Conservation (phyloP, 768 basidiomycete genomes). For the Dendrothele bispora region DNA sequence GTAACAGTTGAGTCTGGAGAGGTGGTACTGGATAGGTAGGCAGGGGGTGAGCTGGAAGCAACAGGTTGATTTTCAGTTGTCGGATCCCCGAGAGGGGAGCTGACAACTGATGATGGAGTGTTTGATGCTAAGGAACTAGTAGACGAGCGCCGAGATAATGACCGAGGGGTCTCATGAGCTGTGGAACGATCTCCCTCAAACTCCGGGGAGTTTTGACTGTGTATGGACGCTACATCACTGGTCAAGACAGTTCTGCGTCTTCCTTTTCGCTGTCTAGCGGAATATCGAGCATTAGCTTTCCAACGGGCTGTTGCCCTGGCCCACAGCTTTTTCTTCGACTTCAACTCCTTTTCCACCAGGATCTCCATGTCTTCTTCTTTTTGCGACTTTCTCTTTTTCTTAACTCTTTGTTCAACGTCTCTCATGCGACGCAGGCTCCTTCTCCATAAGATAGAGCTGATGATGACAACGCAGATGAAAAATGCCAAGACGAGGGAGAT, state of each 20-base stretch:
- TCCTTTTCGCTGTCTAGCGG: conserved; percentile 59
- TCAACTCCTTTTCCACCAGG: conserved; percentile 44
- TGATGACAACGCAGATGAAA: conserved; percentile 59
- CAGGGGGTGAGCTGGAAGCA: neutral
- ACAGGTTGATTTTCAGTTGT: too few species aligned
- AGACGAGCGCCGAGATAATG: neutral
- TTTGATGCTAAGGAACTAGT: too few species aligned
- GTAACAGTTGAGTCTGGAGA: too few species aligned
- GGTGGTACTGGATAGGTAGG: neutral
- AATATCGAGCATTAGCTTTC: conserved; percentile 60
- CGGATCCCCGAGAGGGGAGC: too few species aligned
- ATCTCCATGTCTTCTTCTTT: conserved; percentile 26
- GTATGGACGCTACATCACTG: neutral
- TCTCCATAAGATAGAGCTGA: conserved; percentile 62
- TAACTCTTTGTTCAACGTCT: conserved; percentile 55
- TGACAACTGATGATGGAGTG: too few species aligned
- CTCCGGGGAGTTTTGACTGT: neutral
- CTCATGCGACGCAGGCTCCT: conserved; percentile 35
- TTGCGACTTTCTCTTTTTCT: conserved; percentile 22
- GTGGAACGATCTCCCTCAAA: neutral
- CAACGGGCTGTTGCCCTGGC: conserved; percentile 65
- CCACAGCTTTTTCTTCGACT: conserved; percentile 60
- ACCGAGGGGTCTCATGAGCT: neutral
- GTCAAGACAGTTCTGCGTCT: conserved; percentile 28
- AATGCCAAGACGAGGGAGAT: conserved; percentile 65